phyloP scores from a whole-genome alignment of 1,284 basidiomycete genomes.

The Ceratobasidium sp. region DNA sequence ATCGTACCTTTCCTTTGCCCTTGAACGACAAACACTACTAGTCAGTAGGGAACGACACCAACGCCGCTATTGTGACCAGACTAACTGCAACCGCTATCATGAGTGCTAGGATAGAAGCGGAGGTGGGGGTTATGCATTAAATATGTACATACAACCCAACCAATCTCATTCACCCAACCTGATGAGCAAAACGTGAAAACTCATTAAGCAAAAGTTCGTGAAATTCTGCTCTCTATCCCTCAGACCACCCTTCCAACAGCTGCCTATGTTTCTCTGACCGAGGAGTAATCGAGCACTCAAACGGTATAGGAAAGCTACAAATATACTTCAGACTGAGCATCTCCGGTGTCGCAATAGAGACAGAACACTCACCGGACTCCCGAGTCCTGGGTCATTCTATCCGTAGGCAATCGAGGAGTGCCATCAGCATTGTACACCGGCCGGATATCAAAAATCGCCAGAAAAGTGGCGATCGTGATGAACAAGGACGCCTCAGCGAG shows the following conservation, averaged over 20 bases:
- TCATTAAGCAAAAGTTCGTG: too few relatives aligned
- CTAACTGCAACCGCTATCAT: too few relatives aligned
- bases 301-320: slow-evolving; percentile 1
- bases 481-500: slow-evolving; percentile 51
- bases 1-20: too few relatives aligned
- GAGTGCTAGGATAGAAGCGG: too few relatives aligned
- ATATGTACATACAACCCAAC: too few relatives aligned
- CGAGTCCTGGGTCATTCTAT: background rate
- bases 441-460: slow-evolving; percentile 49
- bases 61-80: too few relatives aligned
- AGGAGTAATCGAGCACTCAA: slow-evolving; percentile 22
- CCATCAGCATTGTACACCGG: slow-evolving; percentile 46
- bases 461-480: slow-evolving; percentile 49
- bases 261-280: slow-evolving; percentile 15
- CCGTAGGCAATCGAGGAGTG: slow-evolving; percentile 24
- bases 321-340: background rate
- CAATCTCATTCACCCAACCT: too few relatives aligned
- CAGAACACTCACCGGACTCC: background rate
- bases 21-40: too few relatives aligned
- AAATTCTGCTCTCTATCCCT: too few relatives aligned
- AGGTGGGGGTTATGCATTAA: too few relatives aligned
- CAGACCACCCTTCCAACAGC: background rate
- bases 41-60: too few relatives aligned
- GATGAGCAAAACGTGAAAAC: too few relatives aligned
- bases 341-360: background rate